These are phyloP conservation scores for Clonostachys solani DNA, from an alignment of 2,329 filamentous ascomycete genomes.

Conservation along the genomic window DNA sequence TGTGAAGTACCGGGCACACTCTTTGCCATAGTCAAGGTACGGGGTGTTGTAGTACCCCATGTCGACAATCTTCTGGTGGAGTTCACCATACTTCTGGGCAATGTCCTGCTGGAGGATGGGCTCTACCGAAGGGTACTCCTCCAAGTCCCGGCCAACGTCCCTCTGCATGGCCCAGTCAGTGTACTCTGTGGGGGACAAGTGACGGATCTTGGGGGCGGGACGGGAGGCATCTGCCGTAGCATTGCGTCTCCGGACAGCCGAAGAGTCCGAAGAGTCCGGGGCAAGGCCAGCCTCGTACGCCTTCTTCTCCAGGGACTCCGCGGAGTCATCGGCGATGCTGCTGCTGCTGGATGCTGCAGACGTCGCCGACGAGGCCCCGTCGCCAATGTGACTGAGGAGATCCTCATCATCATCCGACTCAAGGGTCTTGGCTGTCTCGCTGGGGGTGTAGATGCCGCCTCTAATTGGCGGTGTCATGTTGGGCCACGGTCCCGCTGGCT, in stretches of 20 bases:
- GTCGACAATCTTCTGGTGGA: conserved; percentile 51
- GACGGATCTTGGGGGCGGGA: neutral
- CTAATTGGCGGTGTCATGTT: conserved; percentile 58
- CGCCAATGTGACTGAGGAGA: too few relatives aligned
- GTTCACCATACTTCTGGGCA: conserved; percentile 44
- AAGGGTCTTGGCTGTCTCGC: too few relatives aligned
- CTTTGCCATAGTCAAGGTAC: conserved; percentile 54
- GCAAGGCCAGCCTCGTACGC: neutral
- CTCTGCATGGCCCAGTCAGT: conserved; percentile 27
- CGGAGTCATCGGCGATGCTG: neutral
- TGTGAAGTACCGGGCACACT: conserved; percentile 46
- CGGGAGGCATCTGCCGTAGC: conserved; percentile 1
- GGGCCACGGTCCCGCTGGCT: conserved; percentile 47
- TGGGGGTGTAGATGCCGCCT: conserved; percentile 21
- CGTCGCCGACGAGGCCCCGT: neutral
- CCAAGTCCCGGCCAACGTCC: conserved; percentile 24
- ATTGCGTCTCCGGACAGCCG: neutral
- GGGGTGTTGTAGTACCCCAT: conserved; percentile 55
- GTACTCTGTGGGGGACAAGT: conserved; percentile 15
- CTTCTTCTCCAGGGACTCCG: neutral
- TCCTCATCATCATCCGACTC: too few relatives aligned
- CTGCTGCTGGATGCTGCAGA: neutral
- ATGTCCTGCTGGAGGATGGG: conserved; percentile 49
- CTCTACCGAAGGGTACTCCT: conserved; percentile 49
- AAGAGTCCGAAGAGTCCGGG: too few relatives aligned